Base-by-base conservation (phyloP, 2,329 filamentous ascomycete genomes). In the Tolypocladium album region DNA sequence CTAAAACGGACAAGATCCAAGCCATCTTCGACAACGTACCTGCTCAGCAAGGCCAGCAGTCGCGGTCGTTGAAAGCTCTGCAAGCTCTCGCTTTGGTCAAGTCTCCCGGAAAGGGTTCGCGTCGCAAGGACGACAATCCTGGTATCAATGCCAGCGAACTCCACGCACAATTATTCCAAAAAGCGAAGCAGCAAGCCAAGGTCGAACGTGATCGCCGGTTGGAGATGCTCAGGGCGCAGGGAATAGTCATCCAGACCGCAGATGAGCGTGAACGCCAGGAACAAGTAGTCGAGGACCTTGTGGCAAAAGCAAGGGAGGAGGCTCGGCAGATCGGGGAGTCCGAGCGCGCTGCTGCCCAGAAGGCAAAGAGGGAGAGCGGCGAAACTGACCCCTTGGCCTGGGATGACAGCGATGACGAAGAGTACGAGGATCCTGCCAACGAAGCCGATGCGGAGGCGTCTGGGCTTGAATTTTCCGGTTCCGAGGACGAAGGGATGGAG, bases 241-340 rank as follows among this genome's bases (percentile, higher is more conserved):
- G 94, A 9, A 82, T 97, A 34, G 78, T 88, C 31, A 79, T 97
- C 22, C 88, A 92, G 71, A 96, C 90, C 0, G 85, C 87, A 2
- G 93, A 97, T 72, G 92, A 99, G 71, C 85, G 90, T 24, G 89
- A 92, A 69, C 84, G 85, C 40, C 88, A 96, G 70, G 85, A 91
- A 72, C 86, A 89, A 60, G 86, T 92, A 61, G 85, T 96, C 15
- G 94, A 97, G 66, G 88, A 97, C 68, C 82, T 97, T 62, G 84
- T 97, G 34, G 88, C 93, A 56, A 92, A 88, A 67, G 93, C 92
- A 24, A 82, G 92, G 60, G 81, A 86, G 62, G 90, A 97, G 70
- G 92, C 88, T 2, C 65, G 71, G 43, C 86, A 88, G 65, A 86
- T 97, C 57, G 88, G 87, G 73, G 85, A 88, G 67, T 79, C 85